These are phyloP conservation scores for Berberis thunbergii DNA, from an alignment of 164 flowering plant species.

Conservation along the genomic window DNA sequence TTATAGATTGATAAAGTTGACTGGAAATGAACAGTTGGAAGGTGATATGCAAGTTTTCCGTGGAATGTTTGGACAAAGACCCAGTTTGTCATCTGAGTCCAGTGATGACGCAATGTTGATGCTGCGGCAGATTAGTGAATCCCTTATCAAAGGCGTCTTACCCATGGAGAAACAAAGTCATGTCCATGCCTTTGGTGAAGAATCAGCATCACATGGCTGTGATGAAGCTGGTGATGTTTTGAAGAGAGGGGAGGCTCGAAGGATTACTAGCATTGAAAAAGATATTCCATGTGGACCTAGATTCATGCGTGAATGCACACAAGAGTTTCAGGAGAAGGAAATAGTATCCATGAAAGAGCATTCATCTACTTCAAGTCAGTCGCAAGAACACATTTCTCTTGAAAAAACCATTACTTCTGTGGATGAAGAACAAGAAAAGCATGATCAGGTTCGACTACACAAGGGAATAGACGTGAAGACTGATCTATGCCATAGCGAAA, in stretches of 20 bases:
- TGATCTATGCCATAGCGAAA: conserved; percentile 9
- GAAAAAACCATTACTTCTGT: conserved; percentile 13
- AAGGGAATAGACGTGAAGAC: conserved; percentile 8
- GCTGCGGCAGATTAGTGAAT: conserved; percentile 36
- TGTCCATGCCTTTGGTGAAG: conserved; percentile 18
- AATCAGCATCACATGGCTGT: conserved; percentile 14
- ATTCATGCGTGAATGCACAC: conserved; percentile 9
- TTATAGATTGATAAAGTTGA: conserved; percentile 38
- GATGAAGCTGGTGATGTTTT: conserved; percentile 18
- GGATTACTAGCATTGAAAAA: conserved; percentile 9
- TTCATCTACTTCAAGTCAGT: conserved; percentile 7
- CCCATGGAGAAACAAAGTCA: conserved; percentile 11
- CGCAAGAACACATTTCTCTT: conserved; percentile 12
- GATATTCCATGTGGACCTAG: conserved; percentile 3
- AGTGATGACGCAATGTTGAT: conserved; percentile 36
- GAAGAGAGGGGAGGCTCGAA: conserved; percentile 13
- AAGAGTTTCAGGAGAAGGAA: conserved; percentile 40
- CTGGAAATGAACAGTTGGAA: conserved; percentile 23
- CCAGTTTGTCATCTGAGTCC: conserved; percentile 16
- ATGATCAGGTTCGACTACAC: conserved; percentile 5
- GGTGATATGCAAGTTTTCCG: no score
- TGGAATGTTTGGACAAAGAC: conserved; percentile 7
- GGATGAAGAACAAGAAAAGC: conserved; percentile 19
- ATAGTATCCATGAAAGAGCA: conserved; percentile 20
- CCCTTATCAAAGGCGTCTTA: conserved; percentile 21